Evolutionary conservation across 202 grass and related monocot species (phyloP), one percentile per base, ranked within the genome.

Genomic region (Brachypodium distachyon): DNA sequence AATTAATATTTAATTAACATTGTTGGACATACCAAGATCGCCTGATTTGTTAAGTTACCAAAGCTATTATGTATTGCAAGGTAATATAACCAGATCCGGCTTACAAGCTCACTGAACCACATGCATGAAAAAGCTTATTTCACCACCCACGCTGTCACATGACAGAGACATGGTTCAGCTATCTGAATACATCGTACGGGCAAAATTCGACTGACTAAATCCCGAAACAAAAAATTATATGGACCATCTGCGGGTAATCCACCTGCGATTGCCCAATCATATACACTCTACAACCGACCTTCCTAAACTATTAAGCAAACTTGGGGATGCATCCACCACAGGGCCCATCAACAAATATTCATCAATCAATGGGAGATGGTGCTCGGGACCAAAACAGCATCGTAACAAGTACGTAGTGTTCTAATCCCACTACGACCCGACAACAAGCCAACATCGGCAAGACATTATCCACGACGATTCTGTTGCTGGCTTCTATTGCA

Each of bases 281-380:
- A 75, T 86, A 88, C 71, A 90, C 79, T 26, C 81, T 85, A 57
- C 86, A 76, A 25, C 67, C 11, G 19, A 85, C 63, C 56, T 80
- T 63, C 66, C 79, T 81, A 88, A 74, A 55, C 81, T 89, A 64
- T 68, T n/a, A 76, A 29, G 63, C 23, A 10, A 83, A 79, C 64
- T 81, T 86, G 52, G 61, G 73, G 18, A 38, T 41, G 66, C 44
- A 1, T 33, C 73, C 77, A 73, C 32, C 59, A 21, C 12, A 34
- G 47, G 61, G 61, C 55, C 76, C 38, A 52, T 44, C 38, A 82
- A 72, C 50, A 72, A 66, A 33, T 73, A 33, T 80, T 59, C 38
- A 76, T 68, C 43, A 60, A 87, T 46, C 49, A 29, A 61, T 70
- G 29, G 4, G 70, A 61, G 38, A 63, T 14, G 29, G 11, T 2